Base-by-base conservation (phyloP, 305 asterid species). In the Solanum hybrid region DNA sequence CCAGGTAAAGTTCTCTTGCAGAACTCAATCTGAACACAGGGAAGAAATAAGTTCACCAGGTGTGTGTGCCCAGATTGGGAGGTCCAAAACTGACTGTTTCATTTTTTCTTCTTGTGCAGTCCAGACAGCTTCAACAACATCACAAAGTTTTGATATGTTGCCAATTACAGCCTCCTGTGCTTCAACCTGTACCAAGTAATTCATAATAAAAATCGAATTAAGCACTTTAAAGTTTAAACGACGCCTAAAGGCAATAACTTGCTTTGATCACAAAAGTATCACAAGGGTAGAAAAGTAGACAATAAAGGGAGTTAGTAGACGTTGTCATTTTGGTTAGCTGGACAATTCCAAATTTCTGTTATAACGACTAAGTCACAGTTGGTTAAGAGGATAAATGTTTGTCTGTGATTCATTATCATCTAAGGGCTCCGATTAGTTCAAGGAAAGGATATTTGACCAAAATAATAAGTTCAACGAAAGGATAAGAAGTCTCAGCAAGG, bases 21-120 rank as follows among this genome's bases (percentile, higher is more conserved):
- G 29, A 35, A 79, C 57, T 79, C 20, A 79, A 13, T 79, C 94
- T 87, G 93, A 91, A 89, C 93, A 90, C 26, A 97, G 91, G 33
- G 95, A 96, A 33, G 94, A 90, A 90, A 97, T 91, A 77, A 97
- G 94, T 90, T 92, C 94, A 5, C 86, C 92, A 1, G 99, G 98
- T 2, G 96, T 92, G 2, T 93, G 93, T 57, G 91, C 96, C 99
- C 98, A 97, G 90, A 97, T 91, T 10, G 97, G 97, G 77, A 97
- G 95, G 88, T 94, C 94, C 33, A 78, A 90, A 61, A 96, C 92
- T 83, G 91, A 90, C 81, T 92, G 93, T 90, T 90, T 95, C 88
- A 92, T 35, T 85, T 95, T 93, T 87, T 95, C 97, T 91, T 97
- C 98, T 83, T 94, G 91, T 20, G 92, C 94, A 86, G 89, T 94